These are phyloP conservation scores for Carex myosuroides DNA, from an alignment of 176 grass and related monocot species.

Conservation along the genomic window DNA sequence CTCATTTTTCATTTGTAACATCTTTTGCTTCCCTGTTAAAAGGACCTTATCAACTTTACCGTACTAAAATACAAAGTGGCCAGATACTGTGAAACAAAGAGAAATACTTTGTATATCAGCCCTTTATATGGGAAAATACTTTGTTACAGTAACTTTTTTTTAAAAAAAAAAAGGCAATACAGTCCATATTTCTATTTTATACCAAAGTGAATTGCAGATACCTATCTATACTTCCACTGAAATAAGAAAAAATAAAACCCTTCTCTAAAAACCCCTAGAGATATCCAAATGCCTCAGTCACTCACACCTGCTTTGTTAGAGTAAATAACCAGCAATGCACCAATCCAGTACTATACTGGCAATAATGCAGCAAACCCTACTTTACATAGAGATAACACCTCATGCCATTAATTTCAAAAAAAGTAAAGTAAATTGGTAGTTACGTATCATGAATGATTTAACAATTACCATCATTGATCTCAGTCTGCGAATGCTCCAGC, in stretches of 20 bases:
- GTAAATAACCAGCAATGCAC: background rate
- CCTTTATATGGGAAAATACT: background rate
- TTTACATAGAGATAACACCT: background rate
- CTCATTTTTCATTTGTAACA: slow-evolving; percentile 56
- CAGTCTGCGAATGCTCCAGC: slow-evolving; percentile 48
- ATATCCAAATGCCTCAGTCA: no score
- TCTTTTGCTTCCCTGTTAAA: slow-evolving; percentile 54
- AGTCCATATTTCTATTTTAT: no score
- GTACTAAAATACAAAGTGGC: background rate
- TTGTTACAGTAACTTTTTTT: background rate
- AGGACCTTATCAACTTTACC: background rate
- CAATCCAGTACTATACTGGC: background rate
- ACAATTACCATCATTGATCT: slow-evolving; percentile 49
- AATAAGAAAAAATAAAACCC: no score
- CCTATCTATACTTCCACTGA: no score
- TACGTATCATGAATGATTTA: background rate
- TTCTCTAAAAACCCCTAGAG: no score
- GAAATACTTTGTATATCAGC: background rate
- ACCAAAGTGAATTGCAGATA: no score
- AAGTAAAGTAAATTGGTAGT: background rate
- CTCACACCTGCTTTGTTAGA: no score
- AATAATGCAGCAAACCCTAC: background rate
- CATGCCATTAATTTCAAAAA: background rate
- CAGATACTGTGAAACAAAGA: slow-evolving; percentile 3
- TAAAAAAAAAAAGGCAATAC: no score